Percentiles rank a stretch among this genome's conserved stretches.
Conservation (phyloP, 2,329 filamentous ascomycete genomes). For the Hypoxylon sp. region DNA sequence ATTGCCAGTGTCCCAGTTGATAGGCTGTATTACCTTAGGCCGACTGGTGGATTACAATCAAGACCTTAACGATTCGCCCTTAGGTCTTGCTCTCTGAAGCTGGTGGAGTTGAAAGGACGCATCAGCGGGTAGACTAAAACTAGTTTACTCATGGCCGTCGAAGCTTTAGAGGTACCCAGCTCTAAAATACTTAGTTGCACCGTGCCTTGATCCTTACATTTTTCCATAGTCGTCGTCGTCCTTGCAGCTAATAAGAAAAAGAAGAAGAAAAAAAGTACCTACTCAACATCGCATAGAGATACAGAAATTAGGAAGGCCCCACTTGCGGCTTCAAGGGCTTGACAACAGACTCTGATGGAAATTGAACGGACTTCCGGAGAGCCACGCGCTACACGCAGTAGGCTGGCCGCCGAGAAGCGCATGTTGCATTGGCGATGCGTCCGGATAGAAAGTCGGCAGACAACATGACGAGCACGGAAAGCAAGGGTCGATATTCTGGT, state of each 20-base stretch:
- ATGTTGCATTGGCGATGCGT: conserved; percentile 31
- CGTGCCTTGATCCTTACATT: conserved; percentile 1
- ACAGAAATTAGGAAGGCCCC: conserved; percentile 14
- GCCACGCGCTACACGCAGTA: conserved; percentile 24
- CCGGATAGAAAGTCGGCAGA: conserved; percentile 23
- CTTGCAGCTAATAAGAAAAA: no score
- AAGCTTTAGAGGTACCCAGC: conserved; percentile 20
- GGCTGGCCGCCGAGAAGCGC: conserved; percentile 39
- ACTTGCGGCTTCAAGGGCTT: conserved; percentile 16
- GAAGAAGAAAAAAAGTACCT: no score
- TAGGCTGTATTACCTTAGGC: conserved; percentile 16
- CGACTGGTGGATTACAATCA: conserved; percentile 20
- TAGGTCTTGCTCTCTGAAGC: conserved; percentile 18
- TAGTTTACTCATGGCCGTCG: conserved; percentile 21
- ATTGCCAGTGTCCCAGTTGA: conserved; percentile 10
- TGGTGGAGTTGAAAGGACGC: conserved; percentile 26
- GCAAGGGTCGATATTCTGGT: conserved; percentile 27
- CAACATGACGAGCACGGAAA: conserved; percentile 25
- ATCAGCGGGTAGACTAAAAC: conserved; percentile 33
- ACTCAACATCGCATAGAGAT: conserved; percentile 4
- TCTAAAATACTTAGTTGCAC: conserved; percentile 16
- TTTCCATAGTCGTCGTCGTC: no score
- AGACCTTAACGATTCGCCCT: conserved; percentile 23
- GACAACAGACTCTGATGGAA: conserved; percentile 19
- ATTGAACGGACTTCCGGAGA: conserved; percentile 41